phyloP scores from a whole-genome alignment of 768 basidiomycete species.

The Gymnopilus dilepis region DNA sequence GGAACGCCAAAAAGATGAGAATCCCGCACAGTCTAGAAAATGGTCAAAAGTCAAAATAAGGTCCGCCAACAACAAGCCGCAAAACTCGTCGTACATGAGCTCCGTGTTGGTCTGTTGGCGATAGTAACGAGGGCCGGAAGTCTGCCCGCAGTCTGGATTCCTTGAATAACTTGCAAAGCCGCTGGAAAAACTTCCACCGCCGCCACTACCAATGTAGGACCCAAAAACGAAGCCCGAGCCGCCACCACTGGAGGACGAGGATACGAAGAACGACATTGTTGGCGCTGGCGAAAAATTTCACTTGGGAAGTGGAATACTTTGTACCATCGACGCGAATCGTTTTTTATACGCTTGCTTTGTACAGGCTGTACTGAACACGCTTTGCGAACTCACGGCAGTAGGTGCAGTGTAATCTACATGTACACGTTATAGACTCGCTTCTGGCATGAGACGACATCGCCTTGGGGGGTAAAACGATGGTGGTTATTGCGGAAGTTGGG shows the following conservation, averaged over 20 bases:
- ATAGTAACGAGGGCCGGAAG: not conserved
- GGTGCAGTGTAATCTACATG: not conserved
- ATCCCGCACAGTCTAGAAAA: not conserved
- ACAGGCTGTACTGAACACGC: not conserved
- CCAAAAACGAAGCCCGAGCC: not conserved
- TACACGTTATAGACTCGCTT: not conserved
- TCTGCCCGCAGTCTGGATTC: not conserved
- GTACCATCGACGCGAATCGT: not conserved
- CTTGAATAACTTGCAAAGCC: not conserved
- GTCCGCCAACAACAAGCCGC: not conserved
- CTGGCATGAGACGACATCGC: not conserved
- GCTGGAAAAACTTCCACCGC: not conserved
- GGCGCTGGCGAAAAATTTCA: not conserved
- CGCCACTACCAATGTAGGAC: not conserved
- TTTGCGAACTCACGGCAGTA: not conserved
- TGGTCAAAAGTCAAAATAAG: not conserved
- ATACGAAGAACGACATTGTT: not conserved
- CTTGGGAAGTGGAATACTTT: not conserved
- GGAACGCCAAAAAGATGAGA: not conserved
- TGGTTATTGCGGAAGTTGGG: not conserved
- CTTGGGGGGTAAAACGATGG: not conserved
- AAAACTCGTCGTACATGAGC: not conserved
- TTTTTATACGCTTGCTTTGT: not conserved
- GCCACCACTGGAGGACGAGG: not conserved
- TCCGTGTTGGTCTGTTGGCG: not conserved